Evolutionary conservation across 257 asterid genomes (phyloP).

Genomic region (Ocimum tenuiflorum): DNA sequence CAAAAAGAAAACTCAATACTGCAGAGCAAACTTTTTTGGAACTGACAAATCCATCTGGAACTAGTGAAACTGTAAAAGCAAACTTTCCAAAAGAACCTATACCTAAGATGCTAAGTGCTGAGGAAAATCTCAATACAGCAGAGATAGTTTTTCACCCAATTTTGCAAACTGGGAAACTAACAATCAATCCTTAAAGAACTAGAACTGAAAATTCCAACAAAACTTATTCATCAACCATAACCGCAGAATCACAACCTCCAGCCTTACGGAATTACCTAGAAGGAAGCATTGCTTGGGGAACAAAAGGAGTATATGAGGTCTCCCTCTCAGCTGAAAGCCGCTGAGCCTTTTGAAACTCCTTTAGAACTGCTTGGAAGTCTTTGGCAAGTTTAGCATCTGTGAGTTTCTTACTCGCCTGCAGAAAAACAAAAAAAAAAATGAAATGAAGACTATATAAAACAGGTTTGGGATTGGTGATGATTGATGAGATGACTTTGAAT

Average conservation of each 20-base stretch:
- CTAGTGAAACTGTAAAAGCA: not conserved
- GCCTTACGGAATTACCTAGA: slow-evolving; percentile 41
- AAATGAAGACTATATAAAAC: not conserved
- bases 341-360: slow-evolving; percentile 81
- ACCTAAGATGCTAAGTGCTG: not conserved
- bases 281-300: slow-evolving; percentile 50
- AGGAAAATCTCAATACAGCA: not conserved
- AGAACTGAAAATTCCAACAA: not conserved
- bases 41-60: not conserved
- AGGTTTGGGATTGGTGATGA: not conserved
- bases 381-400: slow-evolving; percentile 93
- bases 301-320: slow-evolving; percentile 67
- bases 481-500: not conserved
- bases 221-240: slow-evolving; percentile 7
- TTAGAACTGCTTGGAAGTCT: slow-evolving; percentile 84
- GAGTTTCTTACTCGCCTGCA: slow-evolving; percentile 80
- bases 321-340: slow-evolving; percentile 78
- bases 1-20: not conserved
- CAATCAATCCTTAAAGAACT: not conserved
- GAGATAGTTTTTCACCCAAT: slow-evolving; percentile 3
- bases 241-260: slow-evolving; percentile 7
- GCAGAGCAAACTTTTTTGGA: not conserved
- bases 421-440: slow-evolving; percentile 10
- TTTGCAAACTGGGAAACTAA: not conserved
- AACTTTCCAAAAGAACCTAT: slow-evolving; percentile 1